Conservation (phyloP, 345 rosid species). For the sweet orange (Citrus sinensis) region DNA sequence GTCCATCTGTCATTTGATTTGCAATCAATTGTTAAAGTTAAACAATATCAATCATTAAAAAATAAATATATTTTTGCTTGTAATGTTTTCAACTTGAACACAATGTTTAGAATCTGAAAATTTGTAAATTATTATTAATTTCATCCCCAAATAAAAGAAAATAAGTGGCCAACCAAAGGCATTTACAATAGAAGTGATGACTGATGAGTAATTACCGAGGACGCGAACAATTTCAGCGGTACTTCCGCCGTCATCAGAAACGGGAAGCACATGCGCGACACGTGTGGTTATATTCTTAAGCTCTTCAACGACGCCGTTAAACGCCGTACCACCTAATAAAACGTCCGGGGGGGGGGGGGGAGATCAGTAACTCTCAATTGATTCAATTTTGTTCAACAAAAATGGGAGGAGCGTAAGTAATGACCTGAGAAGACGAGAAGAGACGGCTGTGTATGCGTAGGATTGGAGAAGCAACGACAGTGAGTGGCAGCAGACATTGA, state of each 20-base stretch:
- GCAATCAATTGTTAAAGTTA: not conserved
- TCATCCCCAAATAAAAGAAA: not conserved
- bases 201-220: slow-evolving; percentile 44
- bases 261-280: slow-evolving; percentile 91
- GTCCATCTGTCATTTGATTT: not conserved
- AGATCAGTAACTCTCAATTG: not conserved
- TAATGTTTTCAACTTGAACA: not conserved
- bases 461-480: slow-evolving; percentile 30
- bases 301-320: slow-evolving; percentile 91
- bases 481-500: slow-evolving; percentile 22
- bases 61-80: too few relatives aligned
- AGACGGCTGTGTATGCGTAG: slow-evolving; percentile 44
- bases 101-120: not conserved
- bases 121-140: too few relatives aligned
- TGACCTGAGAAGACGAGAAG: slow-evolving; percentile 89
- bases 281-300: slow-evolving; percentile 77
- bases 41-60: not conserved
- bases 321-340: slow-evolving; percentile 79
- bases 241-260: slow-evolving; percentile 95
- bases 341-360: too few relatives aligned
- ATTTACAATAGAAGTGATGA: too few relatives aligned
- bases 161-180: not conserved
- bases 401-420: not conserved
- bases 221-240: slow-evolving; percentile 99
- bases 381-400: not conserved